Evolutionary conservation across 345 rosid species (phyloP), one percentile per base, ranked within the genome.

Genomic region (Cardamine chenopodiifolia): DNA sequence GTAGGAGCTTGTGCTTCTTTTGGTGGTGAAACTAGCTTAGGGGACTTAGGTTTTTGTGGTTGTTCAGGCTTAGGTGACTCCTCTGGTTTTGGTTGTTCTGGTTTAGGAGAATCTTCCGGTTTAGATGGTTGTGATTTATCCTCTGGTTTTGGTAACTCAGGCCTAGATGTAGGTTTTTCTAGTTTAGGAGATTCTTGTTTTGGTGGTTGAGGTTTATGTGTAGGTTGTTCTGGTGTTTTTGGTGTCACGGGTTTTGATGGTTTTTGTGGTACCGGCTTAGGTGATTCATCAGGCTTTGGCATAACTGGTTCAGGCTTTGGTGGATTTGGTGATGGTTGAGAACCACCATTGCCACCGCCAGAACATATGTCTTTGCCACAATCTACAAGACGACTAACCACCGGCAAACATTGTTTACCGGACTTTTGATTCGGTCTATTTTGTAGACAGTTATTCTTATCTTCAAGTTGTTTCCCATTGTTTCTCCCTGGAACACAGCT

Each of bases 351-450:
- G 23, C 55, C 29, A 2, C 76, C 72, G 0, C 68, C 76, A 5
- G 76, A 53, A 67, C 95, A 89, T 35, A 67, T 78, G 45, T 81
- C 84, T 32, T 86, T 84, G 70, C 85, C 72, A 48, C 96, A 89
- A 73, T 89, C 86, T 14, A 88, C 83, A 0, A 87, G 90, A 40
- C 71, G 79, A 25, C 75, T 82, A 44, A 83, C 81, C 65, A 86
- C 96, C 0, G 81, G 80, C 18, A 70, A 34, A 34, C 92, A 88
- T 49, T 25, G 15, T n/a, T 59, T 78, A 7, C 66, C 64, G 3
- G 83, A 29, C 74, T 78, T 88, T 35, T 85, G 96, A 0, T 71
- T 59, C 1, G 90, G 86, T 69, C 82, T 68, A 7, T 78, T 85
- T n/a, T 76, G 71, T 49, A 88, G 62, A 35, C 96, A 90, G 42